Evolutionary conservation across 306 rosid species (phyloP).

Genomic region (Castanopsis chinensis): DNA sequence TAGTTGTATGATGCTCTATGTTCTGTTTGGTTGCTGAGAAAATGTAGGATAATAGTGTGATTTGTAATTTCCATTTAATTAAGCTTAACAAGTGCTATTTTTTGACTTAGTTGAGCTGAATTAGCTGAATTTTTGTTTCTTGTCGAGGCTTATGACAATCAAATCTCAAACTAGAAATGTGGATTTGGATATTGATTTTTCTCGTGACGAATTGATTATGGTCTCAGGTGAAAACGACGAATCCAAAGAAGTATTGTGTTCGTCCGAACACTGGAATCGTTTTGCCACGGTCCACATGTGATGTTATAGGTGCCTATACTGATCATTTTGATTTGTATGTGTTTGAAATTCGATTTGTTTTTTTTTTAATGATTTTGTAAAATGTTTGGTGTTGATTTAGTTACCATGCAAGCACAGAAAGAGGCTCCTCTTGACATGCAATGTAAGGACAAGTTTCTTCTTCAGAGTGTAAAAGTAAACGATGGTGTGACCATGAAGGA

Average conservation of each 20-base stretch:
- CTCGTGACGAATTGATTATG: constrained; percentile 14
- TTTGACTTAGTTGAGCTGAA: neutral
- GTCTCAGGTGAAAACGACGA: constrained; percentile 84
- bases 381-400: constrained; percentile 30
- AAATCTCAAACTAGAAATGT: neutral
- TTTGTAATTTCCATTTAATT: neutral
- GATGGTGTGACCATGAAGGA: constrained; percentile 59
- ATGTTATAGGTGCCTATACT: constrained; percentile 62
- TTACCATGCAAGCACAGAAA: constrained; percentile 96
- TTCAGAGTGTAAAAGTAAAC: constrained; percentile 66
- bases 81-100: neutral
- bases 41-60: neutral
- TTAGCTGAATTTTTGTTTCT: neutral
- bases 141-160: neutral
- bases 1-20: neutral
- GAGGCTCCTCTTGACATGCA: constrained; percentile 85
- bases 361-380: neutral
- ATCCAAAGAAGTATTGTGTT: constrained; percentile 95
- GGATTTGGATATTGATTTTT: constrained; percentile 7
- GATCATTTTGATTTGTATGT: neutral
- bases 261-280: constrained; percentile 96
- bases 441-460: constrained; percentile 95
- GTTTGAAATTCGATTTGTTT: neutral
- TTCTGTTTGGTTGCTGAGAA: neutral
- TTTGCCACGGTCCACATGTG: constrained; percentile 80